Percentiles rank a stretch among this genome's conserved stretches.
Conservation (phyloP, 805 yeast species). For the Hanseniaspora clermontiae region DNA sequence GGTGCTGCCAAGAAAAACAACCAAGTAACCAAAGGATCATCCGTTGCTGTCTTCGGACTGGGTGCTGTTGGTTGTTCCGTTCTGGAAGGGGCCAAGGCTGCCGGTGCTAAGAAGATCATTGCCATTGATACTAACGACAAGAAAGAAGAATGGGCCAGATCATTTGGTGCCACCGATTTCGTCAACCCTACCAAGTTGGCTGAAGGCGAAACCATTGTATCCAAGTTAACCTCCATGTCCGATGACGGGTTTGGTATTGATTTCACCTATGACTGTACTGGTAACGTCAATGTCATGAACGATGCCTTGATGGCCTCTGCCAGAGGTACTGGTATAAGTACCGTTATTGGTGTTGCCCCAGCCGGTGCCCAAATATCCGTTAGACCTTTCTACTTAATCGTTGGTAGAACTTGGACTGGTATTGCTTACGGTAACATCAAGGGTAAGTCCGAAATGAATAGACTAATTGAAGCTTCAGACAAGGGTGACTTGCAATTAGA, state of each 20-base stretch:
- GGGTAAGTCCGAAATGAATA: slow-evolving; percentile 92
- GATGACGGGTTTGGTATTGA: slow-evolving; percentile 81
- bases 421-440: slow-evolving; percentile 99
- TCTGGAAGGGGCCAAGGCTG: slow-evolving; percentile 81
- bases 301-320: slow-evolving; percentile 93
- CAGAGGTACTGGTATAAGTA: slow-evolving; percentile 97
- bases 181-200: slow-evolving; percentile 70
- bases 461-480: slow-evolving; percentile 73
- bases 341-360: slow-evolving; percentile 95
- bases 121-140: slow-evolving; percentile 77
- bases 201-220: slow-evolving; percentile 62
- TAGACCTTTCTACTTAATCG: slow-evolving; percentile 96
- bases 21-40: slow-evolving; percentile 77
- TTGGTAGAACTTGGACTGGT: slow-evolving; percentile 98
- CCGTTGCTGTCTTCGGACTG: slow-evolving; percentile 92
- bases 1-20: slow-evolving; percentile 97
- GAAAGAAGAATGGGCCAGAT: slow-evolving; percentile 72
- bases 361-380: slow-evolving; percentile 95
- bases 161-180: slow-evolving; percentile 93
- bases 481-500: slow-evolving; percentile 75
- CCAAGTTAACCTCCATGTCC: slow-evolving; percentile 72
- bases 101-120: slow-evolving; percentile 69
- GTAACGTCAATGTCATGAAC: slow-evolving; percentile 91
- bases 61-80: slow-evolving; percentile 96
- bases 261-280: slow-evolving; percentile 94